Conservation (phyloP, 345 rosid genomes). For the Erodium maritimum region DNA sequence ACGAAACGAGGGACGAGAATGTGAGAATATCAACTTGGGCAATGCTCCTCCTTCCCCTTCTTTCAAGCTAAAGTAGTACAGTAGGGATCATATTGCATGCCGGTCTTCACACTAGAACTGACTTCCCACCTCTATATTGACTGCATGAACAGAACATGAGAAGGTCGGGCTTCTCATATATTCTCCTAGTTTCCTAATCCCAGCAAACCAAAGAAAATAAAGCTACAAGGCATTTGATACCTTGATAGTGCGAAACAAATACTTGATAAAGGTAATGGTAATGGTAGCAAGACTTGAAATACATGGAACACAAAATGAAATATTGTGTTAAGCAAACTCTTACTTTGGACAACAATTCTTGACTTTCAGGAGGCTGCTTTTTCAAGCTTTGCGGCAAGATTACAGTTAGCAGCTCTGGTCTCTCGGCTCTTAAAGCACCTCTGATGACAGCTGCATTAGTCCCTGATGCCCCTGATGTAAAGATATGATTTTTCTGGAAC, state of each 20-base stretch:
- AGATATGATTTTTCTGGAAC: constrained; percentile 92
- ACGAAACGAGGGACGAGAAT: no score
- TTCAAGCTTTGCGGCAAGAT: constrained; percentile 85
- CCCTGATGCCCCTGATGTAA: constrained; percentile 95
- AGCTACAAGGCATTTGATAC: not conserved
- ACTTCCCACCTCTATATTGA: not conserved
- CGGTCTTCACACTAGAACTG: not conserved
- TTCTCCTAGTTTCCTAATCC: not conserved
- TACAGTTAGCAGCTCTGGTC: constrained; percentile 82
- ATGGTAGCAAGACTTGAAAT: not conserved
- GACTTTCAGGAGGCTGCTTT: constrained; percentile 96
- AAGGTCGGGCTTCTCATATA: not conserved
- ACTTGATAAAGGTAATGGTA: not conserved
- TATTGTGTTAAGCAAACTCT: constrained; percentile 11
- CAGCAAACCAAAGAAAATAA: not conserved
- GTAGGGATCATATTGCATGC: not conserved
- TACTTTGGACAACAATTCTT: constrained; percentile 80
- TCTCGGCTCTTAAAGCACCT: constrained; percentile 96
- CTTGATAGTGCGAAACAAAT: not conserved
- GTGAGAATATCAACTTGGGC: not conserved
- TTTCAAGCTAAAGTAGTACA: not conserved
- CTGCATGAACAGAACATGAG: not conserved
- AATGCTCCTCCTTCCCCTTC: not conserved
- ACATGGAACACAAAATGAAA: not conserved
- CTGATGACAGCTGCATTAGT: constrained; percentile 97